Conservation (phyloP, 139 green algal species). For the Desmodesmus armatus region DNA sequence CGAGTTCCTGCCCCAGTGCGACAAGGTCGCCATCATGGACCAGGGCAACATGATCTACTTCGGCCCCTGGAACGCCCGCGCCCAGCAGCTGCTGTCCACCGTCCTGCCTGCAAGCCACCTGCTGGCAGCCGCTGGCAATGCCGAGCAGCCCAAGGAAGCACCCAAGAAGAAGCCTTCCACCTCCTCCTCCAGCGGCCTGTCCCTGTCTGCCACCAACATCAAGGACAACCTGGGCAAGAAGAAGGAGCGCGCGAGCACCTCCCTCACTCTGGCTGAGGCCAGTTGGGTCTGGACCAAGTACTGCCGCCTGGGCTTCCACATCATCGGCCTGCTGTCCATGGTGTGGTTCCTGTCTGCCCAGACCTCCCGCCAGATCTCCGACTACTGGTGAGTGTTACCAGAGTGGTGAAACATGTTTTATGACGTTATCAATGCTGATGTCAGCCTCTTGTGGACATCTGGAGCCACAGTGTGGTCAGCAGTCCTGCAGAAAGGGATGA, state of each 20-base stretch:
- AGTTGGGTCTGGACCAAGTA: slow-evolving; percentile 44
- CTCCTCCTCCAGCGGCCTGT: slow-evolving; percentile 31
- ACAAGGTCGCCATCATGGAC: slow-evolving; percentile 71
- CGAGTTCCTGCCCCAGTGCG: slow-evolving; percentile 64
- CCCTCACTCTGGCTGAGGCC: slow-evolving; percentile 42
- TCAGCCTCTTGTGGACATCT: too few species aligned
- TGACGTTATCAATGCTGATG: too few species aligned
- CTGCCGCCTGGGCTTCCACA: slow-evolving; percentile 19
- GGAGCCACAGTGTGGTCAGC: too few species aligned
- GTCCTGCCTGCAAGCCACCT: slow-evolving; percentile 64
- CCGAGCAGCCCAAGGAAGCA: slow-evolving; percentile 50
- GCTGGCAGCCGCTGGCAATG: slow-evolving; percentile 59
- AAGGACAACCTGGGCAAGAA: slow-evolving; percentile 44
- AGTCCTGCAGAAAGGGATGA: too few species aligned
- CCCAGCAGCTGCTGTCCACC: slow-evolving; percentile 56
- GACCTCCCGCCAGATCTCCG: slow-evolving; percentile 61
- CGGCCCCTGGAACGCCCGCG: slow-evolving; percentile 60
- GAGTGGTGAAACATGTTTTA: too few species aligned
- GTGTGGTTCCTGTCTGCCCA: slow-evolving; percentile 67
- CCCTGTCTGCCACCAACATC: slow-evolving; percentile 51
- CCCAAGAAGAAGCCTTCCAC: slow-evolving; percentile 40
- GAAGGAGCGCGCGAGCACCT: slow-evolving; percentile 32
- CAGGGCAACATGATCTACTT: slow-evolving; percentile 67
- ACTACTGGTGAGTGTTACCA: slow-evolving; percentile 42
- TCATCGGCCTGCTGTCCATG: slow-evolving; percentile 50